Evolutionary conservation across 2,329 filamentous ascomycete species (phyloP), one percentile per base, ranked within the genome.

Genomic region (Nemania sp.): DNA sequence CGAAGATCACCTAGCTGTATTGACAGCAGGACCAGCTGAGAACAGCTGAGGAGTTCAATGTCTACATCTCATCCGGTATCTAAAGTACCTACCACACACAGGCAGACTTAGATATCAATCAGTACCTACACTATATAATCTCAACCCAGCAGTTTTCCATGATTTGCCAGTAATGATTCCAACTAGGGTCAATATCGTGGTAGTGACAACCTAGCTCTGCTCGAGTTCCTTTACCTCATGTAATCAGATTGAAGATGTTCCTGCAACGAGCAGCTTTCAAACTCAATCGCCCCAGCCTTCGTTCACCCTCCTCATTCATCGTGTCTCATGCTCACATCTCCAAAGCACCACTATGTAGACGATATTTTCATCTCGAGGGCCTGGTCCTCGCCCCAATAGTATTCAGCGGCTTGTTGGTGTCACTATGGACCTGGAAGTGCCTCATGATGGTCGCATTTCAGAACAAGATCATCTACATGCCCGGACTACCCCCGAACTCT

Each of bases 381-480:
- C 65, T 83, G 12, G 74, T 90, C n/a, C 75, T 89, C 3, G 87
- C 90, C 7, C 90, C 90, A 0, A 70, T 83, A 6, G 78, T 91
- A 45, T 92, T 92, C 69, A 73, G 79, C 13, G 86, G 88, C 1
- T 79, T 93, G 37, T 79, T 90, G 3, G 68, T 90, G 17, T 81
- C 81, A 3, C 77, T 93, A 13, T 93, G 83, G 81, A 78, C 76
- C 1, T 86, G 83, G 80, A 87, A 88, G 71, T 92, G 89, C 70
- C 74, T 86, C 54, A 90, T 91, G 86, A 85, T 92, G 77, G 80
- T 94, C 29, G 67, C 90, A 4, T 90, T 92, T 71, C 90, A 93
- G 75, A 91, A 93, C 70, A 88, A 89, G 71, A 91, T 93, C 71
- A 89, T 93, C 60, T 93, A 92, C 75, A 91, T 92, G 78, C 89